Conservation (phyloP, 177 flowering plant species). For the Vitis hybrid region DNA sequence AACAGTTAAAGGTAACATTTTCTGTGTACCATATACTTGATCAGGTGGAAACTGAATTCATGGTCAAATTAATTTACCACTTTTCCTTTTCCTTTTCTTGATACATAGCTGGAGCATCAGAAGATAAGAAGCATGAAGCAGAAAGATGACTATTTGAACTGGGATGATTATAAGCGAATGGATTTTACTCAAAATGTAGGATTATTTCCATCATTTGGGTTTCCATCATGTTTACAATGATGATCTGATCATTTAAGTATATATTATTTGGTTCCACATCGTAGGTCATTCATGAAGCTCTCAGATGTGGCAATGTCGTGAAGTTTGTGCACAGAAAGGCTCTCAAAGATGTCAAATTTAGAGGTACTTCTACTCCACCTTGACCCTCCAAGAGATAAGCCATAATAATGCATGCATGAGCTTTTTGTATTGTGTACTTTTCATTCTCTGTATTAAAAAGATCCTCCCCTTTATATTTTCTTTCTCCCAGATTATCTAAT, state of each 20-base stretch:
- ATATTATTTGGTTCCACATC: slow-evolving; percentile 1
- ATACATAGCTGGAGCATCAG: slow-evolving; percentile 48
- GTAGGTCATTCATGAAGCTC: slow-evolving; percentile 68
- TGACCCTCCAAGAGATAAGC: background rate
- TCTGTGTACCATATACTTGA: background rate
- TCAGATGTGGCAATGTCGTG: slow-evolving; percentile 67
- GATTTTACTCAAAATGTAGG: slow-evolving; percentile 63
- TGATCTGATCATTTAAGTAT: slow-evolving; percentile 9
- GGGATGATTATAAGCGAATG: slow-evolving; percentile 72
- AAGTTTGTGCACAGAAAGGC: slow-evolving; percentile 76
- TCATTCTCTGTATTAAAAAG: too few relatives aligned
- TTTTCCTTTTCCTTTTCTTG: background rate
- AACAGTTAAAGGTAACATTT: slow-evolving; percentile 43
- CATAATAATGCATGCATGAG: slow-evolving; percentile 29
- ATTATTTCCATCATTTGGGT: background rate
- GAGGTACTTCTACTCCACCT: slow-evolving; percentile 32
- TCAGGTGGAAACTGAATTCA: too few relatives aligned
- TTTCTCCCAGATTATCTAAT: slow-evolving; percentile 43
- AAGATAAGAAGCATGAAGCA: slow-evolving; percentile 42
- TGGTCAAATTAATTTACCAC: background rate
- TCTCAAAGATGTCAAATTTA: slow-evolving; percentile 60
- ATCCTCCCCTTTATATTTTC: slow-evolving; percentile 1
- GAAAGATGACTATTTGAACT: slow-evolving; percentile 45
- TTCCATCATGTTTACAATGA: slow-evolving; percentile 13
- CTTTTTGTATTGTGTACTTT: background rate